phyloP scores from a whole-genome alignment of 2,329 filamentous ascomycete species.

The Nannizziopsis arthrosporioides region DNA sequence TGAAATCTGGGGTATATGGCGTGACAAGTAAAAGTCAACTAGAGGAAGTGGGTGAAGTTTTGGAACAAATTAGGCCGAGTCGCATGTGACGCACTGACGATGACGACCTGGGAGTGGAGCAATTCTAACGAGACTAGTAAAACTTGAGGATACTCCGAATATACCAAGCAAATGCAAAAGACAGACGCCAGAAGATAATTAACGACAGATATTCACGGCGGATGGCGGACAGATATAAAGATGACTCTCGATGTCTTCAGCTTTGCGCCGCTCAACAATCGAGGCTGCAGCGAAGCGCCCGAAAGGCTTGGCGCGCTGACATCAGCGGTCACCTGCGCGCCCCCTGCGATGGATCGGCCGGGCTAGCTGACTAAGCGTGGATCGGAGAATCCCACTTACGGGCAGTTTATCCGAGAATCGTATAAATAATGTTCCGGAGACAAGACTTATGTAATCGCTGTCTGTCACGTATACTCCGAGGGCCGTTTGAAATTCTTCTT shows the following conservation, averaged over 20 bases:
- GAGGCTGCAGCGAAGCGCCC: too few relatives aligned
- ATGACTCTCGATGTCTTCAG: too few relatives aligned
- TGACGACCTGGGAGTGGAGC: not conserved
- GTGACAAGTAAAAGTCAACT: not conserved
- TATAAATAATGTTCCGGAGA: too few relatives aligned
- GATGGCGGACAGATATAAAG: not conserved
- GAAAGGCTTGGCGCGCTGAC: too few relatives aligned
- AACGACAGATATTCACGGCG: conserved; percentile 8
- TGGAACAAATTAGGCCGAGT: not conserved
- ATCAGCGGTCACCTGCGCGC: too few relatives aligned
- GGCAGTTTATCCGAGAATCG: too few relatives aligned
- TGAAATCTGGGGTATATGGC: too few relatives aligned
- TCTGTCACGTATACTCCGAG: not conserved
- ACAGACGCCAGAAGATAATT: conserved; percentile 1
- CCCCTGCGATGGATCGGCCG: too few relatives aligned
- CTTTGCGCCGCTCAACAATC: too few relatives aligned
- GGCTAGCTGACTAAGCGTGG: too few relatives aligned
- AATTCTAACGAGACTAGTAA: not conserved
- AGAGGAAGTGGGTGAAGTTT: not conserved
- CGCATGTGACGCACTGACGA: not conserved
- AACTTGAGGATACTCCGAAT: not conserved
- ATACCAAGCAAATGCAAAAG: not conserved
- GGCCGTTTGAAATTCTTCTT: too few relatives aligned
- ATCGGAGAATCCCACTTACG: too few relatives aligned
- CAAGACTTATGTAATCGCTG: not conserved